Evolutionary conservation across 805 yeast species (phyloP), one percentile per base, ranked within the genome.

Genomic region (Hanseniaspora vineae): DNA sequence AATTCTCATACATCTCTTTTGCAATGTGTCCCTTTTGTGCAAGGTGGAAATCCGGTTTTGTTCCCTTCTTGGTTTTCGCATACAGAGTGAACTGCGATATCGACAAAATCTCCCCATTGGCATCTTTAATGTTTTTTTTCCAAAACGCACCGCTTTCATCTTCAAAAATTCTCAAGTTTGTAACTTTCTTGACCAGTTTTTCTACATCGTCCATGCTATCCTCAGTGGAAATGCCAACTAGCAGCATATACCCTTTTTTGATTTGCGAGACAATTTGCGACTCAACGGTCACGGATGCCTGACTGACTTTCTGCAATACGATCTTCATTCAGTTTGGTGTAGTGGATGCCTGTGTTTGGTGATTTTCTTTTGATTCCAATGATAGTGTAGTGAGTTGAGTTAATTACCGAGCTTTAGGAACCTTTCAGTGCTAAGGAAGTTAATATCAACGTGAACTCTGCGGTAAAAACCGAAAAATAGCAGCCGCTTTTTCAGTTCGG

Each of bases 71-170:
- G 18, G 92, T 77, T 40, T 76, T 82, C 0, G 87, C 98, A 61
- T 82, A 78, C 39, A 92, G 69, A 0, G 98, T 92, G 66, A 92
- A 92, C 60, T 92, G 98, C 2, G 96, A 86, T 0, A 92, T 90
- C 2, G 94, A 82, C 8, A 92, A 65, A 3, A 92, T 79, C 56
- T 83, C 82, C 13, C 87, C 94, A 2, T 72, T 64, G 17, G 75
- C 66, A 44, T 87, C 94, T 15, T 69, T 73, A 1, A 81, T 72
- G 35, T 78, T 73, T 55, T 75, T 75, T 53, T 80, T 79, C 98
- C 98, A 92, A 4, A 84, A 82, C 17, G 42, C 35, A 15, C 45
- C 50, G 71, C 74, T 78, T 29, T 74, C 81, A 47, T 79, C 82
- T 49, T 89, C 96, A 66, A 92, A 90, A 1, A 89, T 56, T 49